Evolutionary conservation across 176 grass and related monocot species (phyloP), one percentile per base, ranked within the genome.

Genomic region (Bothriochloa decipiens): DNA sequence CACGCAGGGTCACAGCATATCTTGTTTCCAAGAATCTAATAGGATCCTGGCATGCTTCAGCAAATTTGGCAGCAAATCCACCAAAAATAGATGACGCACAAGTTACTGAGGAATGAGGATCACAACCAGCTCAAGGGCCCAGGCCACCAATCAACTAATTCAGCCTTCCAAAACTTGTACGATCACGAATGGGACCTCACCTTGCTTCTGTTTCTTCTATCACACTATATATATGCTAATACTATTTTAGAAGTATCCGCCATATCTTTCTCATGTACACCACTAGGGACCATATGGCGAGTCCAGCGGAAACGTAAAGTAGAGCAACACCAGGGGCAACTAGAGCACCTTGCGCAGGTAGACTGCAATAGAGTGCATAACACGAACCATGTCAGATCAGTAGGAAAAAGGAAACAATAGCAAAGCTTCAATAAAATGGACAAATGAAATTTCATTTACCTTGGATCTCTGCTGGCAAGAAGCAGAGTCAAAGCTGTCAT

Each of bases 221-320:
- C 63, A 86, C 80, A 70, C 85, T 87, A 84, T 23, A n/a, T n/a
- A 58, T 83, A 40, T 71, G 70, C 76, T 91, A 91, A 27, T 53
- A 66, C 88, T 94, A 94, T 85, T 94, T 94, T 36, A 99, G 65
- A 91, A 99, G 88, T 85, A 94, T 89, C 86, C 76, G 87, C 91
- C 89, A 92, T 90, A 99, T 96, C 79, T 94, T 99, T 90, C 74
- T 99, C 87, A 96, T 90, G 85, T 96, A 99, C 69, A 96, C 93
- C 80, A 88, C 91, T 65, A 99, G 84, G 68, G 97, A 96, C 97
- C 90, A 94, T 64, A 99, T 89, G 27, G 97, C 97, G 82, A 96
- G 97, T 77, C 91, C 90, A 70, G 97, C 84, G 22, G 97, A 99
- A 62, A 92, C 45, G 81, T 99, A 99, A 72, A 99, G 97, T 76